Evolutionary conservation across 345 rosid genomes (phyloP).

Genomic region (Stellera chamaejasme): DNA sequence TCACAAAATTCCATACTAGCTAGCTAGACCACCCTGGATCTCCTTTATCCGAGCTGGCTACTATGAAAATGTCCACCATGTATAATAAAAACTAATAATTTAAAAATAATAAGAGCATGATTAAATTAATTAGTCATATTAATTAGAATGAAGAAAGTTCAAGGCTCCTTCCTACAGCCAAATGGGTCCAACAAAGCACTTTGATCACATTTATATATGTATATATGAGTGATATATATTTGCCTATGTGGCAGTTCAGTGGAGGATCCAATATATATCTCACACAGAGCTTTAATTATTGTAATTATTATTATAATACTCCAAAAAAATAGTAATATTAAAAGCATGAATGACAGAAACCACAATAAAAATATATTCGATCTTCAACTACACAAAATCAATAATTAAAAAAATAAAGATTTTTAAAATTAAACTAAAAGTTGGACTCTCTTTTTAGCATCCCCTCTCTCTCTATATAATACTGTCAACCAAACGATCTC

Average conservation of each 20-base stretch:
- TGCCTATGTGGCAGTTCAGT: constrained; percentile 30
- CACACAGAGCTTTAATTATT: constrained; percentile 1
- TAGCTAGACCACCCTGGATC: no score
- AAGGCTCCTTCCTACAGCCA: constrained; percentile 12
- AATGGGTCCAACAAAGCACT: constrained; percentile 26
- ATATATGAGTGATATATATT: constrained; percentile 6
- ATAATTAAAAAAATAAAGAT: constrained; percentile 5
- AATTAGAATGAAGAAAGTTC: constrained; percentile 15
- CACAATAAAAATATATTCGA: constrained; percentile 19
- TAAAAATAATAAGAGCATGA: not conserved
- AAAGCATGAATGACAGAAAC: constrained; percentile 1
- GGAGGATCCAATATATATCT: constrained; percentile 34
- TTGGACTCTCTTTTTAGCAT: not conserved
- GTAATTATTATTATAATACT: no score
- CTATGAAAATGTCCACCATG: no score
- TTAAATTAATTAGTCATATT: not conserved
- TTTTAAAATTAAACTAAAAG: constrained; percentile 8
- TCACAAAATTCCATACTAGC: no score
- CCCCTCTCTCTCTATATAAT: constrained; percentile 24
- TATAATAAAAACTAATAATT: not conserved
- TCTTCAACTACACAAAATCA: not conserved
- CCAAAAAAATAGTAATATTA: no score
- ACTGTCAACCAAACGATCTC: constrained; percentile 15
- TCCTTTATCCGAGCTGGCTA: no score
- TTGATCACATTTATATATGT: constrained; percentile 2